Conservation (phyloP, 768 basidiomycete species). For the Pleurotus tuoliensis region DNA sequence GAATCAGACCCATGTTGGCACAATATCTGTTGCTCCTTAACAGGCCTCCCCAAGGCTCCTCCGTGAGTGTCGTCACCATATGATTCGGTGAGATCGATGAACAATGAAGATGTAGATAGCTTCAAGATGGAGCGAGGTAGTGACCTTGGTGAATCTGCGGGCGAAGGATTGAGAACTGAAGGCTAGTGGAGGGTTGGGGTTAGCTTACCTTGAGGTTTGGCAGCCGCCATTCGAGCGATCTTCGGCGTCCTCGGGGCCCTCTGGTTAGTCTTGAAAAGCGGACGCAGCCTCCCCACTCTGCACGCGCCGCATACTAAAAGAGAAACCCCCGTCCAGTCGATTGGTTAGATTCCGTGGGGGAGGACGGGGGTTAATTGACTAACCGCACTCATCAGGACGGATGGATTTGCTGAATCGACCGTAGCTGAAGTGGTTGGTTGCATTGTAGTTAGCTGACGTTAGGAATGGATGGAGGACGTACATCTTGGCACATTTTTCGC, state of each 20-base stretch:
- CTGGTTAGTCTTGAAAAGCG: conserved; percentile 46
- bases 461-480: conserved; percentile 23
- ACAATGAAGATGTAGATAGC: neutral
- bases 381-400: conserved; percentile 58
- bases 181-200: neutral
- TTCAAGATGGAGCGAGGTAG: conserved; percentile 4
- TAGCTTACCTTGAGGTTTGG: conserved; percentile 39
- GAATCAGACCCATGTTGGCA: conserved; percentile 23
- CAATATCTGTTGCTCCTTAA: neutral
- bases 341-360: too few relatives aligned
- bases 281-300: conserved; percentile 52
- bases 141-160: conserved; percentile 31
- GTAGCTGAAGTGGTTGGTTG: conserved; percentile 40
- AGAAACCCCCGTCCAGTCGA: too few relatives aligned
- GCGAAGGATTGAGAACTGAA: too few relatives aligned
- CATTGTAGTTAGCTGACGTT: neutral
- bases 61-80: conserved; percentile 16
- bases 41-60: neutral
- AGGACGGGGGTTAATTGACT: conserved; percentile 22
- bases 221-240: conserved; percentile 37
- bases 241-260: conserved; percentile 32
- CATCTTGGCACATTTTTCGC: conserved; percentile 60
- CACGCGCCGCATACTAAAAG: conserved; percentile 73
- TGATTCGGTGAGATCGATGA: conserved; percentile 6
- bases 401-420: conserved; percentile 76